phyloP scores from a whole-genome alignment of 805 yeast species.

The Saturnispora galanensis region DNA sequence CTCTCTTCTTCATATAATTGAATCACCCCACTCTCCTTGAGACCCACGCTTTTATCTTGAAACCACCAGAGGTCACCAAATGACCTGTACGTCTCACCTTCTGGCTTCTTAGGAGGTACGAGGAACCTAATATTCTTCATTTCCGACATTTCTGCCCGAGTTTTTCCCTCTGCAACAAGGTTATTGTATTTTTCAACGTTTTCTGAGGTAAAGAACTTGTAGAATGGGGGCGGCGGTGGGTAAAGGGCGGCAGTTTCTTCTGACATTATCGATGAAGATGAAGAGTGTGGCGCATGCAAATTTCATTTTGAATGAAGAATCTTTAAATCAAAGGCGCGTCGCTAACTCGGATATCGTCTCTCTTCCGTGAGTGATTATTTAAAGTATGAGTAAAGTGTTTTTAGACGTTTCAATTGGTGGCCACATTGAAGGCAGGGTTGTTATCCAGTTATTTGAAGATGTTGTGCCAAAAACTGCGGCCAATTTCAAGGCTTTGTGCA shows the following conservation, averaged over 20 bases:
- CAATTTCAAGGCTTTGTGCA: constrained; percentile 79
- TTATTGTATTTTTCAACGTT: constrained; percentile 40
- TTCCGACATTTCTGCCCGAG: constrained; percentile 17
- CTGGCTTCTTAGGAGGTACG: constrained; percentile 56
- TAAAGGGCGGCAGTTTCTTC: constrained; percentile 52
- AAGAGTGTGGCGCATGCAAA: neutral
- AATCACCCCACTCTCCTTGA: constrained; percentile 66
- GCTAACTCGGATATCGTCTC: neutral
- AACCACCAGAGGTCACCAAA: constrained; percentile 89
- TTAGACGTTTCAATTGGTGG: constrained; percentile 75
- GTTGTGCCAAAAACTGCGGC: constrained; percentile 83
- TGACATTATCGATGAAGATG: constrained; percentile 1
- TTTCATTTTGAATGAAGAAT: neutral
- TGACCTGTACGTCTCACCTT: constrained; percentile 61
- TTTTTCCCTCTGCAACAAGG: constrained; percentile 17
- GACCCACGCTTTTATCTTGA: constrained; percentile 64
- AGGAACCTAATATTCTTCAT: constrained; percentile 41
- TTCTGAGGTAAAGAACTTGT: constrained; percentile 60
- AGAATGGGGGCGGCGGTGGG: constrained; percentile 91
- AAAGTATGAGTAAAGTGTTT: constrained; percentile 43
- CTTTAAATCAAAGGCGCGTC: too few relatives aligned
- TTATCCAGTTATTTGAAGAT: constrained; percentile 51
- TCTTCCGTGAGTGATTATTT: neutral
- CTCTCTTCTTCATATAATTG: constrained; percentile 46
- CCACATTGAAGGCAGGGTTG: constrained; percentile 60